A percentile compares a stretch with the other conserved stretches of the same genome.
These are phyloP conservation scores for Glycyrrhiza uralensis DNA, from an alignment of 306 rosid species.

Conservation along the genomic window DNA sequence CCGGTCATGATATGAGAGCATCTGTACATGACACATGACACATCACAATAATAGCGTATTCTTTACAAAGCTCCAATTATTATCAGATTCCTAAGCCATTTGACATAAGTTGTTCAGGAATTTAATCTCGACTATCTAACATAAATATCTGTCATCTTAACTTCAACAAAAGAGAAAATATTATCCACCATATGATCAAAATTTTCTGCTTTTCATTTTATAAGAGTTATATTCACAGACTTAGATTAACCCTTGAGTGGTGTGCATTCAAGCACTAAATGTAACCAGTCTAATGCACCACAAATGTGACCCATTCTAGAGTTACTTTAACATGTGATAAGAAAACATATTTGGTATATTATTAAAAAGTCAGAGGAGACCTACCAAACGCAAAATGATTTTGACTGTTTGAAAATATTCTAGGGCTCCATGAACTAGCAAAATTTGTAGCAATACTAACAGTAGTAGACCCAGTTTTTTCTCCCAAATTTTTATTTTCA, in stretches of 20 bases:
- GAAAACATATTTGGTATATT: not conserved
- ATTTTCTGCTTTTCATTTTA: not conserved
- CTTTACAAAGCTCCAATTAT: conserved; percentile 7
- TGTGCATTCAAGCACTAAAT: conserved; percentile 18
- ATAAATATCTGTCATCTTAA: not conserved
- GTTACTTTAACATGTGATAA: conserved; percentile 5
- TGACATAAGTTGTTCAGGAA: not conserved
- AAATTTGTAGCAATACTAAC: conserved; percentile 39
- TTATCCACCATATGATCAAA: not conserved
- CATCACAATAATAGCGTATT: not conserved
- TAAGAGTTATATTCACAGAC: not conserved
- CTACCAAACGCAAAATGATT: conserved; percentile 55
- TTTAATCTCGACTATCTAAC: not conserved
- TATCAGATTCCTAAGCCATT: not conserved
- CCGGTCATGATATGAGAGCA: not conserved
- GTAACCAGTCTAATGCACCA: not conserved
- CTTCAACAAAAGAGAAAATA: not conserved
- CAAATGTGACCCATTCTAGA: conserved; percentile 21
- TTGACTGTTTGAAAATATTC: conserved; percentile 46
- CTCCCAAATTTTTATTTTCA: conserved; percentile 49
- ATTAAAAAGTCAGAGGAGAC: conserved; percentile 7
- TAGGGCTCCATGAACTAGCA: conserved; percentile 59
- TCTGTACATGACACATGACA: not conserved
- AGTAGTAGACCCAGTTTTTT: conserved; percentile 42
- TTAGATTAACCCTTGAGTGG: not conserved